Percentiles rank a stretch among this genome's conserved stretches.
Conservation (phyloP, 1,284 basidiomycete genomes). For the Flammula alnicola region DNA sequence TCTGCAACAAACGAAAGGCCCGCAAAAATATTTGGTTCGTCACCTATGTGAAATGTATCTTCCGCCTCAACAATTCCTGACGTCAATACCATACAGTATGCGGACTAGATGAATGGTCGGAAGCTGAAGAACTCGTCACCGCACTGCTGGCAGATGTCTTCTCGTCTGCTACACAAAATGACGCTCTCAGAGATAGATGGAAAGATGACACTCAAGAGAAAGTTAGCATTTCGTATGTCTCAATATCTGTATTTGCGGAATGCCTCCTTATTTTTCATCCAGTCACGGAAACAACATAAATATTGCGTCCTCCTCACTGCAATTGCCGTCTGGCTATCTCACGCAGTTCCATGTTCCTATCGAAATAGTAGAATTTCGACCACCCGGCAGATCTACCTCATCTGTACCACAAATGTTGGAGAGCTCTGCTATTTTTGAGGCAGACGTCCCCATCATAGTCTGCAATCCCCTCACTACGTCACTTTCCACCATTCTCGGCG, state of each 20-base stretch:
- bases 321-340: conserved; percentile 56
- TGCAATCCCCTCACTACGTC: conserved; percentile 60
- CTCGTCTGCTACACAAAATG: conserved; percentile 49
- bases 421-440: conserved; percentile 42
- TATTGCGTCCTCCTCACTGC: conserved; percentile 20
- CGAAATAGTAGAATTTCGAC: conserved; percentile 50
- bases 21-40: conserved; percentile 53
- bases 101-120: conserved; percentile 54
- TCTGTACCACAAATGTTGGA: conserved; percentile 19
- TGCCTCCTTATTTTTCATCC: conserved; percentile 6
- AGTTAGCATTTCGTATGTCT: conserved; percentile 47
- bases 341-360: conserved; percentile 53
- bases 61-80: conserved; percentile 11
- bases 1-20: conserved; percentile 27
- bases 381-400: conserved; percentile 24
- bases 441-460: conserved; percentile 63
- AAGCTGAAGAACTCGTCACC: conserved; percentile 59
- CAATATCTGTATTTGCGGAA: not conserved
- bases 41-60: not conserved
- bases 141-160: conserved; percentile 74
- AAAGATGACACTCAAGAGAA: conserved; percentile 31
- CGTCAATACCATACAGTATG: conserved; percentile 50
- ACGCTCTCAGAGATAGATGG: conserved; percentile 51
- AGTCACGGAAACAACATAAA: conserved; percentile 23
- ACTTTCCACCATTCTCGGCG: conserved; percentile 40